Conservation (phyloP, 129 eudicot genomes). For the Centrapalus pauciflorus region DNA sequence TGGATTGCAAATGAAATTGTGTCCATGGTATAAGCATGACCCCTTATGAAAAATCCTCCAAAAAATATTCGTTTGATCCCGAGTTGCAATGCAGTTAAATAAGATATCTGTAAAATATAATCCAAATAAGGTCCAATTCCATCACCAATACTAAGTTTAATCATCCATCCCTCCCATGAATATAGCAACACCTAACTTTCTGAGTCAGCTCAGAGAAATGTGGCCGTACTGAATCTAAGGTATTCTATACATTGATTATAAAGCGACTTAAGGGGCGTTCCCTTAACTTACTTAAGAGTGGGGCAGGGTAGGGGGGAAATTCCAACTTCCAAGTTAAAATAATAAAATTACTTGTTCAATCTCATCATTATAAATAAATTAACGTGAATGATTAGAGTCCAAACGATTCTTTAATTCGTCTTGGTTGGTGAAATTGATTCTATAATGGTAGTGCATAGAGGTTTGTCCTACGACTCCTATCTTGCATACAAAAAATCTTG, state of each 20-base stretch:
- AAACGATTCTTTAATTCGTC: neutral
- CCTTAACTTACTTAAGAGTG: too few species aligned
- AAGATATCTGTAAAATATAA: conserved; percentile 63
- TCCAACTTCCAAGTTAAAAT: too few species aligned
- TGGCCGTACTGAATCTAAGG: too few species aligned
- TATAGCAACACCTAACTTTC: too few species aligned
- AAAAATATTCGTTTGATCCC: conserved; percentile 94
- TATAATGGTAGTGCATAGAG: neutral
- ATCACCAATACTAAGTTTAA: too few species aligned
- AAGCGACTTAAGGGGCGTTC: too few species aligned
- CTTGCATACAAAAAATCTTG: conserved; percentile 17
- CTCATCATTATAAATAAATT: too few species aligned
- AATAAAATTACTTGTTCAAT: too few species aligned
- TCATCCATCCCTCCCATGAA: too few species aligned
- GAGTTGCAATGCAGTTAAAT: conserved; percentile 85
- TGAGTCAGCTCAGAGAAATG: too few species aligned
- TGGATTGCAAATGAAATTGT: conserved; percentile 95
- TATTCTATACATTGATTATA: too few species aligned
- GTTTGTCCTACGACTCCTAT: neutral
- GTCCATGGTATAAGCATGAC: conserved; percentile 99
- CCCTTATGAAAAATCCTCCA: conserved; percentile 97
- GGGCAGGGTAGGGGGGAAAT: too few species aligned
- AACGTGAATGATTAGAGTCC: neutral
- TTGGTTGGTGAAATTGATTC: neutral
- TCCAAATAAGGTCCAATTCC: conserved; percentile 4